phyloP scores from a whole-genome alignment of 1,139 yeast genomes.

The Scheffersomyces insectosa region DNA sequence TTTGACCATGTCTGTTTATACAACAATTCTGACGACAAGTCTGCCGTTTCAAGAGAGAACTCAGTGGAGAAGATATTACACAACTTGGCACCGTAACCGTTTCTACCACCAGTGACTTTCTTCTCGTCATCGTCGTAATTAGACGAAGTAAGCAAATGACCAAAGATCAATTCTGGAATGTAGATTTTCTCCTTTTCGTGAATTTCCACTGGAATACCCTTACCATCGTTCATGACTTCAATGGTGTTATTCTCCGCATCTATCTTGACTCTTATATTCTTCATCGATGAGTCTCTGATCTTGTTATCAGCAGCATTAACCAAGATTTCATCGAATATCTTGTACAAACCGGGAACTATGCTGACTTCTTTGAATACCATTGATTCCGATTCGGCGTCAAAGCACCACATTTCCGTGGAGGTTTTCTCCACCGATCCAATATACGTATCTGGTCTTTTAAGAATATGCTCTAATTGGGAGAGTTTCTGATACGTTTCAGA shows the following conservation, averaged over 20 bases:
- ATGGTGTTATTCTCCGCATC: slow-evolving; percentile 74
- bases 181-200: slow-evolving; percentile 90
- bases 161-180: slow-evolving; percentile 95
- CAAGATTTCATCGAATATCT: slow-evolving; percentile 94
- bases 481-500: slow-evolving; percentile 91
- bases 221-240: slow-evolving; percentile 88
- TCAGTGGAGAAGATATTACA: slow-evolving; percentile 92
- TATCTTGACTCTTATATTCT: slow-evolving; percentile 74
- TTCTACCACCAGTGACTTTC: slow-evolving; percentile 98
- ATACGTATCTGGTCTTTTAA: slow-evolving; percentile 97
- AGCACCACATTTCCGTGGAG: slow-evolving; percentile 83
- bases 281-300: slow-evolving; percentile 92
- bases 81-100: slow-evolving; percentile 94
- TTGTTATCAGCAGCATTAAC: slow-evolving; percentile 99
- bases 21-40: slow-evolving; percentile 56
- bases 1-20: slow-evolving; percentile 85
- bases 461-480: slow-evolving; percentile 92
- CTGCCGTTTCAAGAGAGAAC: slow-evolving; percentile 89
- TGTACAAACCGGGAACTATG: slow-evolving; percentile 93
- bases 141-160: slow-evolving; percentile 90
- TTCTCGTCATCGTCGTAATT: slow-evolving; percentile 94
- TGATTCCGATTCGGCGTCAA: slow-evolving; percentile 64
- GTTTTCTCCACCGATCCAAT: slow-evolving; percentile 91
- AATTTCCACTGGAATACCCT: slow-evolving; percentile 93
- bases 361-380: slow-evolving; percentile 74